Evolutionary conservation across 495 filamentous ascomycete species (phyloP), one percentile per base, ranked within the genome.

Genomic region (Letharia lupina): DNA sequence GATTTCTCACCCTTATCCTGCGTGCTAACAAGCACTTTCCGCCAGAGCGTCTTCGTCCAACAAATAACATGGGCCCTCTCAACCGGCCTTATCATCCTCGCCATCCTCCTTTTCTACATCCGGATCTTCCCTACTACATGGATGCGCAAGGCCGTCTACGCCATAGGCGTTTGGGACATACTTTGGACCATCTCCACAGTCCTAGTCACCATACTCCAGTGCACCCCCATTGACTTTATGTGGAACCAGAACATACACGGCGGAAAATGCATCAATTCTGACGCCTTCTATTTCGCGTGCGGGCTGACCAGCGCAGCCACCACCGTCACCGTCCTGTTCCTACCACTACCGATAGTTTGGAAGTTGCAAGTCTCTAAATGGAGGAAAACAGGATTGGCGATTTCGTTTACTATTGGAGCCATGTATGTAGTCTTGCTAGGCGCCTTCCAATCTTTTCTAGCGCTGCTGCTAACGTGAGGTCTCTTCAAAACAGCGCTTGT

Each of bases 71-170:
- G 62, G 62, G 42, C 39, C 4, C 42, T 64, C 35, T 48, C 44
- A 3, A 48, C 39, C 13, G 47, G 47, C 23, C 33, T 64, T 23
- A 54, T 56, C 62, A 64, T 64, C 62, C 39, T 59, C 61, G 54
- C 65, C 28, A 64, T 64, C 41, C 61, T 67, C 8, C 40, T 67
- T 13, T 63, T 67, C 37, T 67, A 67, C 48, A 12, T 63, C 33
- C 65, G 65, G 12, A 48, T 64, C 28, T 67, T 67, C 33, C 65
- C 61, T 4, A 59, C 47, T 45, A 35, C 39, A 9, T 52, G 61
- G n/a, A 52, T 67, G n/a, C 40, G 48, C 16, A 56, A 57, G 10
- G 50, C 65, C 11, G 11, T 62, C 28, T 63, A 58, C 50, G 0
- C 33, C 7, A 11, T 60, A 7, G 61, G 28, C 20, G n/a, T 48